Percentiles rank a stretch among this genome's conserved stretches.
Evolutionary conservation across 2,329 filamentous ascomycete genomes (phyloP).

Genomic region (Calonectria fujianensis): DNA sequence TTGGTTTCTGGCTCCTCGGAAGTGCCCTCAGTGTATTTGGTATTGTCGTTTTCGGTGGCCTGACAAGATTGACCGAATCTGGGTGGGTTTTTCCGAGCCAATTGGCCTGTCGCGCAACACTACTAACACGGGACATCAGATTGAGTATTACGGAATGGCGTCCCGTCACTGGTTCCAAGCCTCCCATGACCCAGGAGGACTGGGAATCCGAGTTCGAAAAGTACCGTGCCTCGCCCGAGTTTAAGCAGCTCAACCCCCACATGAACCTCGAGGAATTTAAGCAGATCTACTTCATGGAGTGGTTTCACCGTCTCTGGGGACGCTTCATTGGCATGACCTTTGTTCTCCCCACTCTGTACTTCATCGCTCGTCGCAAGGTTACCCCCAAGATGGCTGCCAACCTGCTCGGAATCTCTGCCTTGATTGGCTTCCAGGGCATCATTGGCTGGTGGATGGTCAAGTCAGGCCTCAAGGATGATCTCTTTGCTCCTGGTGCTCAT

Average conservation of each 20-base stretch:
- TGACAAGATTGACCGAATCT: conserved; percentile 96
- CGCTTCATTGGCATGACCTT: conserved; percentile 93
- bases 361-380: conserved; percentile 87
- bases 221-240: conserved; percentile 95
- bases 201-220: conserved; percentile 96
- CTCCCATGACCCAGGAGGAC: conserved; percentile 84
- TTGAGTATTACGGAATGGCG: conserved; percentile 99
- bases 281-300: conserved; percentile 99
- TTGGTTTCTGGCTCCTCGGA: conserved; percentile 94
- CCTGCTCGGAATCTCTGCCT: conserved; percentile 86
- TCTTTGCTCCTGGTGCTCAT: conserved; percentile 92
- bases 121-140: conserved; percentile 65
- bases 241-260: conserved; percentile 90
- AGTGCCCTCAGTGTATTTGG: conserved; percentile 97
- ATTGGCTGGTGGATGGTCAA: conserved; percentile 99
- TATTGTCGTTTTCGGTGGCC: conserved; percentile 94
- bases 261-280: conserved; percentile 98
- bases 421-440: conserved; percentile 96
- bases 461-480: conserved; percentile 94
- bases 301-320: conserved; percentile 96
- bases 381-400: conserved; percentile 85
- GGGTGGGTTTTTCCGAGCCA: conserved; percentile 75
- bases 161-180: conserved; percentile 93
- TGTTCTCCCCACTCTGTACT: conserved; percentile 90
- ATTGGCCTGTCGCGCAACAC: conserved; percentile 3